Evolutionary conservation across 2,329 filamentous ascomycete species (phyloP).

Genomic region (Colletotrichum noveboracense): DNA sequence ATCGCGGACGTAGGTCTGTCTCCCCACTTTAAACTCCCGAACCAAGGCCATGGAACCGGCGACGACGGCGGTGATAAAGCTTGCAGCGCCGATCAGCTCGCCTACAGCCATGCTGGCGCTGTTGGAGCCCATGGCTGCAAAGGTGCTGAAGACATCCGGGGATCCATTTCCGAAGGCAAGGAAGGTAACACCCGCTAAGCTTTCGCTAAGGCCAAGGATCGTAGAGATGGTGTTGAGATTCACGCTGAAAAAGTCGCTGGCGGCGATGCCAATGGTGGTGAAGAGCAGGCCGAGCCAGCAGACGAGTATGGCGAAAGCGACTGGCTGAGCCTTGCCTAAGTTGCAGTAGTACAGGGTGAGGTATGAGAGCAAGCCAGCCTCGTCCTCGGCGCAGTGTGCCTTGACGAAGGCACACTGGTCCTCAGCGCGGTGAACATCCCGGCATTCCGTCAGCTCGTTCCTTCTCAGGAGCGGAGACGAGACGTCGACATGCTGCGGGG

Average conservation of each 20-base stretch:
- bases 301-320: constrained; percentile 81
- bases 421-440: constrained; percentile 74
- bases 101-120: constrained; percentile 97
- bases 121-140: constrained; percentile 96
- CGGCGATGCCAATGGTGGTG: constrained; percentile 95
- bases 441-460: constrained; percentile 63
- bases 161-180: constrained; percentile 97
- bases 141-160: constrained; percentile 97
- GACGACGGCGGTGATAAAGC: constrained; percentile 96
- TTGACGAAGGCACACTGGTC: constrained; percentile 90
- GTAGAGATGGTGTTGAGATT: constrained; percentile 92
- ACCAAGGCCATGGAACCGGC: constrained; percentile 97
- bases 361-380: constrained; percentile 89
- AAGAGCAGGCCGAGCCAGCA: constrained; percentile 90
- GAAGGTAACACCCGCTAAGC: constrained; percentile 94
- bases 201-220: constrained; percentile 92
- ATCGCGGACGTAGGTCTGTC: constrained; percentile 88
- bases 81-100: constrained; percentile 91
- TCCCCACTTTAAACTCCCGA: constrained; percentile 90
- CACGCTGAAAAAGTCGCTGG: constrained; percentile 97
- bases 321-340: constrained; percentile 68
- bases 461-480: constrained; percentile 30
- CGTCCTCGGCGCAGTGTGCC: constrained; percentile 83
- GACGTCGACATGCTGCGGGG: constrained; percentile 8
- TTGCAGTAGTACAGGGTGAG: constrained; percentile 90